Conservation (phyloP, 2,329 filamentous ascomycete genomes). For the Lecanoromycetidae sp. region DNA sequence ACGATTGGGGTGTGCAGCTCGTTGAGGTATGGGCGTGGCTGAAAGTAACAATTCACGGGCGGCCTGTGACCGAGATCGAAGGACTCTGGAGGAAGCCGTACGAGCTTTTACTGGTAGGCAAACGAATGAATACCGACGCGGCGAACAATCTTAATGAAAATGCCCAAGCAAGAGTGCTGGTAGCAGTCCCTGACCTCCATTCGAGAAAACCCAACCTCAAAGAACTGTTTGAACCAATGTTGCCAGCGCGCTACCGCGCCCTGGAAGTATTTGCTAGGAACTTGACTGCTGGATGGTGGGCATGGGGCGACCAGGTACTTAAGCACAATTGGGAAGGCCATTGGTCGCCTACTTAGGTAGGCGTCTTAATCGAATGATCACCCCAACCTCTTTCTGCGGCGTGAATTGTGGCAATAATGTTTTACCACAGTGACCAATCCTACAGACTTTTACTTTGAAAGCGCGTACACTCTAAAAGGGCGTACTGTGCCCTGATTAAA, state of each 20-base stretch:
- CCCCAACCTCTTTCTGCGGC: not conserved
- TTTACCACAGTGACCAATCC: too few relatives aligned
- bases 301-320: conserved; percentile 50
- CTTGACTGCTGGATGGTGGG: conserved; percentile 48
- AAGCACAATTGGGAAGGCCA: conserved; percentile 46
- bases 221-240: conserved; percentile 38
- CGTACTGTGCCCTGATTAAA: too few relatives aligned
- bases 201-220: conserved; percentile 54
- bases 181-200: conserved; percentile 50
- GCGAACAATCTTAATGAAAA: not conserved
- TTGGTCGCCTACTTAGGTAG: conserved; percentile 29
- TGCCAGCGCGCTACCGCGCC: conserved; percentile 35
- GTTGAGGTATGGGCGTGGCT: conserved; percentile 54
- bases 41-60: conserved; percentile 44
- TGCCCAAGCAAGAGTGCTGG: conserved; percentile 39
- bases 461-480: too few relatives aligned
- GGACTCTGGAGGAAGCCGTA: conserved; percentile 49
- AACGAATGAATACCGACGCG: conserved; percentile 20
- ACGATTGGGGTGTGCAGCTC: conserved; percentile 36
- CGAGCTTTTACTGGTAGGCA: conserved; percentile 45
- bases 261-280: conserved; percentile 51
- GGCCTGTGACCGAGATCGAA: conserved; percentile 40
- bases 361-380: not conserved
- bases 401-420: too few relatives aligned
- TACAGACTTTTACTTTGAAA: too few relatives aligned